These are phyloP conservation scores for Paxillus ammoniavirescens DNA, from an alignment of 768 basidiomycete species.

Conservation along the genomic window DNA sequence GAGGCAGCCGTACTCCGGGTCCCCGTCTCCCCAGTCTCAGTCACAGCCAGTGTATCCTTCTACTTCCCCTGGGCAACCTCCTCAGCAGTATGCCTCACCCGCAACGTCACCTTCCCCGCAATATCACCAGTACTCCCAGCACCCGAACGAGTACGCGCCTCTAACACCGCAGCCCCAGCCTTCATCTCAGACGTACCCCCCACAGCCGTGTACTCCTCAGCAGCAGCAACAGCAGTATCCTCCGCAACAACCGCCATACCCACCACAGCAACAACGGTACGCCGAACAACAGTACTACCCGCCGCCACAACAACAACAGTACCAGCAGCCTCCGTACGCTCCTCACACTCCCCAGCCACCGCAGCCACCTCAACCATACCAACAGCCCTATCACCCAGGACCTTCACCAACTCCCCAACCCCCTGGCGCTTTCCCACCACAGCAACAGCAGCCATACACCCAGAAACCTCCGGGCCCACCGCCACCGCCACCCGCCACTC, in stretches of 20 bases:
- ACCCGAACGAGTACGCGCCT: conserved; percentile 4
- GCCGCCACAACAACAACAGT: conserved; percentile 11
- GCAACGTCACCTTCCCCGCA: not conserved
- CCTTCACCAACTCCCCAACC: conserved; percentile 9
- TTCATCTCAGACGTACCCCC: conserved; percentile 10
- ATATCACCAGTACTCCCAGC: conserved; percentile 17
- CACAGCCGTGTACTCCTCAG: conserved; percentile 6
- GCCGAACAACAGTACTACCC: conserved; percentile 8
- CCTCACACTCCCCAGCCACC: conserved; percentile 11
- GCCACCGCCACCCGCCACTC: not conserved
- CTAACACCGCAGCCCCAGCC: conserved; percentile 10
- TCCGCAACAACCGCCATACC: conserved; percentile 2
- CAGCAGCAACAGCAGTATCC: conserved; percentile 15
- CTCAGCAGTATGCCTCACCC: conserved; percentile 10
- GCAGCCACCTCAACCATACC: conserved; percentile 15
- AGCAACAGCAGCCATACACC: conserved; percentile 3
- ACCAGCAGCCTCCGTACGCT: conserved; percentile 16
- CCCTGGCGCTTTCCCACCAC: not conserved
- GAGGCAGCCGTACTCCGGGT: conserved; percentile 6
- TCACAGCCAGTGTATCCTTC: not conserved
- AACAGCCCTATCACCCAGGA: conserved; percentile 10
- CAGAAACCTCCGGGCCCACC: conserved; percentile 10
- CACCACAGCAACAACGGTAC: conserved; percentile 11
- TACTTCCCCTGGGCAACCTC: conserved; percentile 10
- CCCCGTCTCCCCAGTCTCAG: conserved; percentile 13